phyloP scores from a whole-genome alignment of 2,329 filamentous ascomycete genomes.

The Arthrobotrys entomopaga region DNA sequence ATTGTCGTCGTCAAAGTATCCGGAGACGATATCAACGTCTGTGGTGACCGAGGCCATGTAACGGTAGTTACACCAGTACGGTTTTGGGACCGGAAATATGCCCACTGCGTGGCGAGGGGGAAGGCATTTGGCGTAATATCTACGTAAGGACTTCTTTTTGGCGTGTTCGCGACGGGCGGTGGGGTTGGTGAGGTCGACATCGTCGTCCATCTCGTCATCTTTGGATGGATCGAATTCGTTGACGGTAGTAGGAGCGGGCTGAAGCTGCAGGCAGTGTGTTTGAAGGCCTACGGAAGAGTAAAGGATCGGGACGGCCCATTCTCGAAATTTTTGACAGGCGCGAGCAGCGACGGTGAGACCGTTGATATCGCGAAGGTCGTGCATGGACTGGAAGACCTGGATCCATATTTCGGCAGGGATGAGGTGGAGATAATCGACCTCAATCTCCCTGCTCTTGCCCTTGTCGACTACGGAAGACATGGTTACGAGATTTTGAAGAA shows the following conservation, averaged over 20 bases:
- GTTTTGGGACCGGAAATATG: slow-evolving; percentile 47
- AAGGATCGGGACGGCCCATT: slow-evolving; percentile 45
- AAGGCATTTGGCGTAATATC: slow-evolving; percentile 32
- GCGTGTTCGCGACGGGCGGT: slow-evolving; percentile 29
- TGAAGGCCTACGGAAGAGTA: slow-evolving; percentile 53
- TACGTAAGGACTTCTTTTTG: slow-evolving; percentile 41
- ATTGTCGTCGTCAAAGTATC: slow-evolving; percentile 39
- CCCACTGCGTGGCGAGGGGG: slow-evolving; percentile 46
- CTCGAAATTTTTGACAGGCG: slow-evolving; percentile 44
- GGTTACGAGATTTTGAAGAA: background rate
- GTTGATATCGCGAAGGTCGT: slow-evolving; percentile 49
- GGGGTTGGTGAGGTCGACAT: slow-evolving; percentile 26
- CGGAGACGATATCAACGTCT: slow-evolving; percentile 45
- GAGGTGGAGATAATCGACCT: slow-evolving; percentile 47
- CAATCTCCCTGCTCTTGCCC: slow-evolving; percentile 29
- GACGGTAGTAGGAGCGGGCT: slow-evolving; percentile 40
- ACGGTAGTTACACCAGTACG: slow-evolving; percentile 53
- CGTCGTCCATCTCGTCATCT: slow-evolving; percentile 19
- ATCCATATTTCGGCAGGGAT: slow-evolving; percentile 53
- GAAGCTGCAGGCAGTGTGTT: slow-evolving; percentile 50
- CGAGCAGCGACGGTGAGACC: slow-evolving; percentile 46
- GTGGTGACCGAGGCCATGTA: slow-evolving; percentile 51
- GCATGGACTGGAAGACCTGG: slow-evolving; percentile 53
- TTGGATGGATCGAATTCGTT: slow-evolving; percentile 39
- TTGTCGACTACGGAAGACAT: slow-evolving; percentile 37